Percentiles rank a stretch among this genome's conserved stretches.
phyloP scores from a whole-genome alignment of 2,329 filamentous ascomycete genomes.

The Epichloe sp. region DNA sequence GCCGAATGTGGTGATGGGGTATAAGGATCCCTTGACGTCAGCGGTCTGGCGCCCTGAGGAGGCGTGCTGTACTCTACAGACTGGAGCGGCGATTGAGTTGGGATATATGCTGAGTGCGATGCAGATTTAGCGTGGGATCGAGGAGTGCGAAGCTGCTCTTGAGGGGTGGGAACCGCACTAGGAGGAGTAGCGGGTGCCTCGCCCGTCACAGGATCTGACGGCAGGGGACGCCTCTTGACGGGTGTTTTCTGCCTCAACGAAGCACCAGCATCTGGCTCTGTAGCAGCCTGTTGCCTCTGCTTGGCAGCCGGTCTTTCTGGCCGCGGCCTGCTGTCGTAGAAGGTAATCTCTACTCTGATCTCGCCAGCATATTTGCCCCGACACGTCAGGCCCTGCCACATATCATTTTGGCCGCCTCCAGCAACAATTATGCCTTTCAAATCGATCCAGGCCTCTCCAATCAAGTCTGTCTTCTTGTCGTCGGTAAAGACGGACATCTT shows the following conservation, averaged over 20 bases:
- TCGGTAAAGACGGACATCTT: constrained; percentile 97
- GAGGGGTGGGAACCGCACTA: constrained; percentile 13
- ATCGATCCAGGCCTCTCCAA: constrained; percentile 86
- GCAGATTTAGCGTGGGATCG: constrained; percentile 30
- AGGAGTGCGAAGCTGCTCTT: constrained; percentile 31
- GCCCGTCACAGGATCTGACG: constrained; percentile 58
- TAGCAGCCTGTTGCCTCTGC: constrained; percentile 28
- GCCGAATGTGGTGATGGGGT: constrained; percentile 19
- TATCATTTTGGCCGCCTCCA: constrained; percentile 85
- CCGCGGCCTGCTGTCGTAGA: constrained; percentile 81
- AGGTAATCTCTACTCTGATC: constrained; percentile 88
- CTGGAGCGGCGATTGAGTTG: constrained; percentile 41
- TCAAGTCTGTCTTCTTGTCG: constrained; percentile 93
- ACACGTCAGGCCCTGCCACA: constrained; percentile 80
- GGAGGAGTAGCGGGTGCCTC: constrained; percentile 26
- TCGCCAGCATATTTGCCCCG: constrained; percentile 94
- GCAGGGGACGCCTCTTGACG: constrained; percentile 74
- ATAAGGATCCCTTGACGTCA: constrained; percentile 20
- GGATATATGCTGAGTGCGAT: constrained; percentile 26
- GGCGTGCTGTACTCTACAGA: constrained; percentile 36
- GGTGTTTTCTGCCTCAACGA: constrained; percentile 39
- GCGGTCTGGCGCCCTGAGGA: constrained; percentile 11
- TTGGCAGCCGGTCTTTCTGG: constrained; percentile 54
- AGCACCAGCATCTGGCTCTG: constrained; percentile 23
- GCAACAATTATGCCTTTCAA: constrained; percentile 67